Conservation (phyloP, 164 flowering plant genomes). For the Pachysandra terminalis region DNA sequence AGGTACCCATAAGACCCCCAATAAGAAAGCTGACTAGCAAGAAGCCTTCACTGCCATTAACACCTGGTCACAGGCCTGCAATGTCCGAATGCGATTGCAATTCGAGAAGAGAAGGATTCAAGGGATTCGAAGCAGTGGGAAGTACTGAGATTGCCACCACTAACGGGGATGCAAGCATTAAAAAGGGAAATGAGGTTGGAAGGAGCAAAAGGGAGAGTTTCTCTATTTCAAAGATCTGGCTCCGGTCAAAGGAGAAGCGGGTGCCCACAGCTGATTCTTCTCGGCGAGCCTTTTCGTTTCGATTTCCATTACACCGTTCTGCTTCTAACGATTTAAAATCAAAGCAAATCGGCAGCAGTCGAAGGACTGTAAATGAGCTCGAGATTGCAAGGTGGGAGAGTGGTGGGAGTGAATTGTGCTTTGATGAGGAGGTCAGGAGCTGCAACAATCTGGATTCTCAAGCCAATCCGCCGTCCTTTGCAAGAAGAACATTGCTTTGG, state of each 20-base stretch:
- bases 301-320: conserved; percentile 38
- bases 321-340: conserved; percentile 25
- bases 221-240: conserved; percentile 86
- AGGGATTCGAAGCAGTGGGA: conserved; percentile 34
- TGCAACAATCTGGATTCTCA: conserved; percentile 40
- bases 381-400: conserved; percentile 36
- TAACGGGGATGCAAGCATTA: conserved; percentile 9
- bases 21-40: conserved; percentile 36
- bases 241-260: conserved; percentile 43
- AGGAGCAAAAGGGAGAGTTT: conserved; percentile 64
- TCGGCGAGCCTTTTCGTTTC: conserved; percentile 61
- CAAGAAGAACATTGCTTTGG: conserved; percentile 64
- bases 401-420: conserved; percentile 34
- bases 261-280: conserved; percentile 32
- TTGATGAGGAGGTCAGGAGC: conserved; percentile 48
- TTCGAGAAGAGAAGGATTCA: conserved; percentile 57
- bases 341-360: conserved; percentile 20
- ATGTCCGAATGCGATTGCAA: conserved; percentile 76
- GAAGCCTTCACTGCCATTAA: conserved; percentile 50
- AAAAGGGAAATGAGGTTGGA: conserved; percentile 16
- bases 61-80: conserved; percentile 50
- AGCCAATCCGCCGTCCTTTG: conserved; percentile 47
- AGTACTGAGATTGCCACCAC: conserved; percentile 7
- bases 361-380: conserved; percentile 42
- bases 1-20: conserved; percentile 58